Conservation (phyloP, 1,139 yeast species). For the Pichia sp. region DNA sequence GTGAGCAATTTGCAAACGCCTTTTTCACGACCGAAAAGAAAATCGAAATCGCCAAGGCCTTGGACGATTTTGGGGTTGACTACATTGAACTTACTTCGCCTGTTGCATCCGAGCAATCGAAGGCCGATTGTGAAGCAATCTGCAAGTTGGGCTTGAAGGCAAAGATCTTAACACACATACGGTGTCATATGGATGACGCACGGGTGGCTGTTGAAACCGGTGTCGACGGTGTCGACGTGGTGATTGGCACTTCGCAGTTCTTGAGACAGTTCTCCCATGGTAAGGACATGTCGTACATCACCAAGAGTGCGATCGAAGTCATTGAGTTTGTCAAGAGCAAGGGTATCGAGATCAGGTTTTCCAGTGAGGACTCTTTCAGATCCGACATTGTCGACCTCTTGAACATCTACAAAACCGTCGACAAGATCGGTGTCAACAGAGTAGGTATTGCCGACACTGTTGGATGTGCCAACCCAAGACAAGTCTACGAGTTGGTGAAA, state of each 20-base stretch:
- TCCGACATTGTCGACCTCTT: conserved; percentile 92
- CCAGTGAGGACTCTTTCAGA: conserved; percentile 96
- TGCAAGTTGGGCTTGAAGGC: conserved; percentile 96
- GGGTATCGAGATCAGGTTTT: conserved; percentile 94
- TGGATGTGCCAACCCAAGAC: conserved; percentile 98
- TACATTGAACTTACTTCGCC: conserved; percentile 97
- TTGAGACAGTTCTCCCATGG: conserved; percentile 95
- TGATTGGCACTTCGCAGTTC: conserved; percentile 95
- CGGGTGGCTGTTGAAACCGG: conserved; percentile 96
- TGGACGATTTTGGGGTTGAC: conserved; percentile 97
- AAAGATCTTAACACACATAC: conserved; percentile 84
- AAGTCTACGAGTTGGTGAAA: conserved; percentile 92
- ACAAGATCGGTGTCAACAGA: conserved; percentile 96
- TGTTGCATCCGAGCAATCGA: conserved; percentile 92
- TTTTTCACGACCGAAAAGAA: conserved; percentile 93
- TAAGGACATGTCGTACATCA: conserved; percentile 97
- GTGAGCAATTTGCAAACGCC: conserved; percentile 98
- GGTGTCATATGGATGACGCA: conserved; percentile 99
- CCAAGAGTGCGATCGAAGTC: conserved; percentile 93
- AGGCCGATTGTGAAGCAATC: conserved; percentile 93
- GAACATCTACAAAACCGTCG: conserved; percentile 94
- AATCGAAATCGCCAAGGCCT: conserved; percentile 94
- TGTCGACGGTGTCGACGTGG: conserved; percentile 98
- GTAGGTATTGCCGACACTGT: conserved; percentile 99
- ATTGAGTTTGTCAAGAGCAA: conserved; percentile 96